Percentiles rank a stretch among this genome's conserved stretches.
phyloP scores from a whole-genome alignment of 164 flowering plant species.

The Tinospora cordifolia region DNA sequence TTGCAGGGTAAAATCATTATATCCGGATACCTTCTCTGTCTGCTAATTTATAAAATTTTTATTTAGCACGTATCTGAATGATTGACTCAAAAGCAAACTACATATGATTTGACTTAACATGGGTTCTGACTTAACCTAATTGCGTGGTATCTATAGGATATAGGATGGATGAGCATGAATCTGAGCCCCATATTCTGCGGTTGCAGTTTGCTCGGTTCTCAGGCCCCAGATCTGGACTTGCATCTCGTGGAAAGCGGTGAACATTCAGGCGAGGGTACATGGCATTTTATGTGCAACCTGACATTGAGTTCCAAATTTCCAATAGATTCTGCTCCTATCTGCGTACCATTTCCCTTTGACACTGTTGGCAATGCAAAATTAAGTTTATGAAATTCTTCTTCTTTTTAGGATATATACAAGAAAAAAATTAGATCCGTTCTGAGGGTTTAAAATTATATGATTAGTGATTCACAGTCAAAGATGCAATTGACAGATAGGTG shows the following conservation, averaged over 20 bases:
- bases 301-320: not conserved
- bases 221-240: slow-evolving; percentile 46
- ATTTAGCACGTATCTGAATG: not conserved
- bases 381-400: not conserved
- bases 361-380: not conserved
- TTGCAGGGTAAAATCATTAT: slow-evolving; percentile 45
- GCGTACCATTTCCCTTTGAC: not conserved
- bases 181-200: slow-evolving; percentile 44
- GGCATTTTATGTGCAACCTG: slow-evolving; percentile 6
- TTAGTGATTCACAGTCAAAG: not conserved
- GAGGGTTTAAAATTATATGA: not conserved
- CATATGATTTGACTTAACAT: not conserved
- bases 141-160: slow-evolving; percentile 38
- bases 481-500: not conserved
- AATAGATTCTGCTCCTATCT: not conserved
- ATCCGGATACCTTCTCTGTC: not conserved
- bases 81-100: not conserved
- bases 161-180: slow-evolving; percentile 50
- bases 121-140: not conserved
- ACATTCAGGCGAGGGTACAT: not conserved
- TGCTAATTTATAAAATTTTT: not conserved
- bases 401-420: not conserved
- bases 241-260: slow-evolving; percentile 41
- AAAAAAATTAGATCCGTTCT: not conserved
- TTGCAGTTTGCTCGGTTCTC: slow-evolving; percentile 64